Conservation (phyloP, 768 basidiomycete genomes). For the Hydnomerulius pinastri region DNA sequence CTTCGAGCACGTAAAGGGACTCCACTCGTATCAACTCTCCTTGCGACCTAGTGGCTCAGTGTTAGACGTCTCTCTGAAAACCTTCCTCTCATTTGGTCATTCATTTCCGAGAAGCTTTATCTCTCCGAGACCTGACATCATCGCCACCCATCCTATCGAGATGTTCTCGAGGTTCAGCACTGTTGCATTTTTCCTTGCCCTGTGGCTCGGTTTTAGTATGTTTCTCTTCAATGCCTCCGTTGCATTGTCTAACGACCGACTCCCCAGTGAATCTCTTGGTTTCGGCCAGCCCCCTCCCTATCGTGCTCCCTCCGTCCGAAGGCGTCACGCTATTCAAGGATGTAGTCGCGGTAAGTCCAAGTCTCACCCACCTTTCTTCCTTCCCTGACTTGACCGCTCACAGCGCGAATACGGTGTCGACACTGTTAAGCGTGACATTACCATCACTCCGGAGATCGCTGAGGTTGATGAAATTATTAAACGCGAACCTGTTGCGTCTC, state of each 20-base stretch:
- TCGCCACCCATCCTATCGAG: background rate
- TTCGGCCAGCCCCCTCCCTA: slow-evolving; percentile 6
- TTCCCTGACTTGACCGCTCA: background rate
- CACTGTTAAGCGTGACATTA: background rate
- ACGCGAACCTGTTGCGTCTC: slow-evolving; percentile 3
- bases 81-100: background rate
- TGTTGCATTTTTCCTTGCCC: background rate
- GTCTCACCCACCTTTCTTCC: background rate
- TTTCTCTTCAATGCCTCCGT: background rate
- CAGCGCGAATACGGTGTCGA: slow-evolving; percentile 6
- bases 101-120: background rate
- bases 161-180: slow-evolving; percentile 6
- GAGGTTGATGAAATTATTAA: background rate
- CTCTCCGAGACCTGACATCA: background rate
- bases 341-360: slow-evolving; percentile 10
- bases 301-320: slow-evolving; percentile 6
- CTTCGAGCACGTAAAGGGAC: background rate
- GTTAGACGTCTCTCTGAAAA: background rate
- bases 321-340: slow-evolving; percentile 9
- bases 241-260: background rate
- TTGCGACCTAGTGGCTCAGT: background rate
- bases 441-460: background rate
- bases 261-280: slow-evolving; percentile 6
- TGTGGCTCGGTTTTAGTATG: slow-evolving; percentile 10
- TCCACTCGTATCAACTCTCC: background rate